phyloP scores from a whole-genome alignment of 257 asterid species.

The Rubia yunnanensis region DNA sequence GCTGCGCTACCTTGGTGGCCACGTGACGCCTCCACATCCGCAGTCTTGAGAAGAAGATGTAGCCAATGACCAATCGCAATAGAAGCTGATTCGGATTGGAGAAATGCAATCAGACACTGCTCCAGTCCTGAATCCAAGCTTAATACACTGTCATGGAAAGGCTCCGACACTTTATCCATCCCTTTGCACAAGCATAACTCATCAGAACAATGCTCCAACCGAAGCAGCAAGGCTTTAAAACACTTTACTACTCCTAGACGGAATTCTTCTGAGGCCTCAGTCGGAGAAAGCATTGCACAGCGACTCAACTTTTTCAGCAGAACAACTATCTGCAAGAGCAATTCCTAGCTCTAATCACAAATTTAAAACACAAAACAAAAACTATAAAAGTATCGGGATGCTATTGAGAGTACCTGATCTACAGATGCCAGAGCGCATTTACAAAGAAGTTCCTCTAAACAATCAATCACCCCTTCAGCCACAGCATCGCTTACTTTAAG shows the following conservation, averaged over 20 bases:
- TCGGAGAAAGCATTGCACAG: conserved; percentile 74
- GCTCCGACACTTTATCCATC: conserved; percentile 33
- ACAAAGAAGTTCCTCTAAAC: conserved; percentile 72
- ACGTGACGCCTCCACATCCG: conserved; percentile 74
- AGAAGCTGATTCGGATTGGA: conserved; percentile 85
- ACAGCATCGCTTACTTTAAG: conserved; percentile 56
- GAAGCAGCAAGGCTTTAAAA: conserved; percentile 63
- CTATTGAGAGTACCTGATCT: conserved; percentile 59
- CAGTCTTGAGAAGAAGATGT: conserved; percentile 93
- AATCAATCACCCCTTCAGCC: conserved; percentile 63
- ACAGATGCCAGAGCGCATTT: conserved; percentile 65
- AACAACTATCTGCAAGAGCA: conserved; percentile 56
- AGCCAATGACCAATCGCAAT: conserved; percentile 97
- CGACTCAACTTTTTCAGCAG: conserved; percentile 72
- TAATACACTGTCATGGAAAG: conserved; percentile 27
- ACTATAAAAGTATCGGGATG: background rate
- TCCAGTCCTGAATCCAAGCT: conserved; percentile 21
- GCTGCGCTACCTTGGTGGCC: conserved; percentile 86
- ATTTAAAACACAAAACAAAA: background rate
- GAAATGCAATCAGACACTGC: conserved; percentile 73
- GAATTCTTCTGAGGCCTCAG: conserved; percentile 92
- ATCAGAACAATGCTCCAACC: conserved; percentile 54
- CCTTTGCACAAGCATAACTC: conserved; percentile 67
- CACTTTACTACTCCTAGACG: conserved; percentile 84
- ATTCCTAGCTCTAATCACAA: conserved; percentile 3